phyloP scores from a whole-genome alignment of 257 asterid species.

The Solanum pinnatisectum region DNA sequence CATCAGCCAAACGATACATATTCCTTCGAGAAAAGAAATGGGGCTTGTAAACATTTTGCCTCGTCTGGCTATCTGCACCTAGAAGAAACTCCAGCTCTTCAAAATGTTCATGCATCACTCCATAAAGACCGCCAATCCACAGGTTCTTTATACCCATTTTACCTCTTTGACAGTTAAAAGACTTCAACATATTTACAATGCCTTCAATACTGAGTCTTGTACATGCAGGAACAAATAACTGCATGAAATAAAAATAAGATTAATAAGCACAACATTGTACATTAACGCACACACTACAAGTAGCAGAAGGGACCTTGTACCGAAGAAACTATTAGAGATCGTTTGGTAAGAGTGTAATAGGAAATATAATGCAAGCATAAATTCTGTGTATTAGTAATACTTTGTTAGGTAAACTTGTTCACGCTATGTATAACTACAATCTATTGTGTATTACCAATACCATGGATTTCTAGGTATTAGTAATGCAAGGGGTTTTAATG shows the following conservation, averaged over 20 bases:
- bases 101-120: slow-evolving; percentile 42
- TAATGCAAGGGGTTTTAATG: background rate
- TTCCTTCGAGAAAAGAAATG: slow-evolving; percentile 49
- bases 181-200: slow-evolving; percentile 35
- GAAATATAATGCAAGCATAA: background rate
- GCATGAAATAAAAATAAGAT: slow-evolving; percentile 12
- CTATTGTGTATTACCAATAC: background rate
- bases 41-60: slow-evolving; percentile 29
- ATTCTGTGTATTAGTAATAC: background rate
- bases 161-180: slow-evolving; percentile 29
- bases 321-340: background rate
- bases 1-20: slow-evolving; percentile 48
- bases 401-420: background rate
- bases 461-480: background rate
- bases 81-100: slow-evolving; percentile 40
- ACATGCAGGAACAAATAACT: slow-evolving; percentile 82
- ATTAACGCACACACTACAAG: background rate
- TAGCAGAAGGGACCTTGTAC: background rate
- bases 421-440: background rate
- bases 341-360: background rate
- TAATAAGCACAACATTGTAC: slow-evolving; percentile 10
- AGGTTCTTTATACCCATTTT: slow-evolving; percentile 43
- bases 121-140: slow-evolving; percentile 64
- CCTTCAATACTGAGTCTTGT: slow-evolving; percentile 63
- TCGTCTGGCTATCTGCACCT: slow-evolving; percentile 18